phyloP scores from a whole-genome alignment of 139 green algal species.

The Eudorina sp. region DNA sequence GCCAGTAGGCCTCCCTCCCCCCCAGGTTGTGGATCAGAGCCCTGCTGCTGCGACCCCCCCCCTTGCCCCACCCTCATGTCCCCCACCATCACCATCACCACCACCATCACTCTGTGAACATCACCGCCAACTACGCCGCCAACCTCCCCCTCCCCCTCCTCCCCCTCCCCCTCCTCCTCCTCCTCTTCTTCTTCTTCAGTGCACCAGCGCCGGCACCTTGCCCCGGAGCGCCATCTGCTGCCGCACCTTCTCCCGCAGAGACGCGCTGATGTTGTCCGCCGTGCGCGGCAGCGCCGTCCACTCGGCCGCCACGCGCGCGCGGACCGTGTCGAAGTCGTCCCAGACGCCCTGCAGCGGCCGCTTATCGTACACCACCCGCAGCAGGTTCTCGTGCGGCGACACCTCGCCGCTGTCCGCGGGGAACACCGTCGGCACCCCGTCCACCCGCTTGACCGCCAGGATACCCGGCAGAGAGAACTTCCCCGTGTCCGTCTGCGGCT shows the following conservation, averaged over 20 bases:
- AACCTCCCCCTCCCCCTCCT: too few relatives aligned
- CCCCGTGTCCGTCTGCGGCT: conserved; percentile 72
- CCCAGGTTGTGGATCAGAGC: too few relatives aligned
- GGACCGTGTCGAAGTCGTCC: conserved; percentile 79
- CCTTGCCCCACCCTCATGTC: too few relatives aligned
- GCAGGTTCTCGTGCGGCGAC: conserved; percentile 77
- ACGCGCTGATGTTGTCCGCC: conserved; percentile 69
- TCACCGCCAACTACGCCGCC: too few relatives aligned
- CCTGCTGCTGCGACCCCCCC: too few relatives aligned
- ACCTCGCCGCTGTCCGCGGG: conserved; percentile 78
- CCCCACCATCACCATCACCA: too few relatives aligned
- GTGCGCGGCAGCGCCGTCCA: conserved; percentile 77
- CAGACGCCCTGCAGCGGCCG: conserved; percentile 76
- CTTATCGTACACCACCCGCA: conserved; percentile 81
- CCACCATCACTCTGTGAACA: too few relatives aligned
- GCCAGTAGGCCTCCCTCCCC: too few relatives aligned
- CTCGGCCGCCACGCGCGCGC: conserved; percentile 69
- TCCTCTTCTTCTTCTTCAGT: background rate
- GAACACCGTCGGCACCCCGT: conserved; percentile 85
- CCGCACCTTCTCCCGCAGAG: conserved; percentile 76
- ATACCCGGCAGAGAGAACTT: conserved; percentile 85
- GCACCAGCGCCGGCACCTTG: conserved; percentile 47
- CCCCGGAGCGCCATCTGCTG: conserved; percentile 56
- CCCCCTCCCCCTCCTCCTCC: background rate
- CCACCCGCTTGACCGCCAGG: conserved; percentile 84